phyloP scores from a whole-genome alignment of 2,329 filamentous ascomycete genomes.

The Botrytis cinerea region DNA sequence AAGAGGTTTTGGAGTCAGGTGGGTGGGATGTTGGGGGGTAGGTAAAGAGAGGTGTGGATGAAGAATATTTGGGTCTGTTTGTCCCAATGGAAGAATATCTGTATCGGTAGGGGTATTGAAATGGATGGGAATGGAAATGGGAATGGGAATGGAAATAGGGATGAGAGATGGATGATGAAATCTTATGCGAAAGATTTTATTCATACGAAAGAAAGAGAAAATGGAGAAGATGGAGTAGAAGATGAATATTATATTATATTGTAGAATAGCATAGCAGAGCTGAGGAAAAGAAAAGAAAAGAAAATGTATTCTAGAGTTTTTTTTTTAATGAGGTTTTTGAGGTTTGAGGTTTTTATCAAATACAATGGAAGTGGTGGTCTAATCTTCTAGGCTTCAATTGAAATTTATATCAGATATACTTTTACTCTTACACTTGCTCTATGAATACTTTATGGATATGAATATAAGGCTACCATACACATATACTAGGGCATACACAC shows the following conservation, averaged over 20 bases:
- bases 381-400: too few relatives aligned
- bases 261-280: background rate
- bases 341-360: background rate
- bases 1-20: conserved; percentile 72
- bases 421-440: too few relatives aligned
- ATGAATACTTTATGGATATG: too few relatives aligned
- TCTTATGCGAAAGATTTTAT: background rate
- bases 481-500: too few relatives aligned
- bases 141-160: background rate
- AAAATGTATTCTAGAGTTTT: background rate
- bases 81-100: background rate
- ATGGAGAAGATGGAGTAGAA: background rate
- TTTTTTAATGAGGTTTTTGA: background rate
- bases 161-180: background rate
- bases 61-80: background rate
- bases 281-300: background rate
- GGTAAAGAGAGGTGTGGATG: conserved; percentile 49
- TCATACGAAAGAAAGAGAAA: background rate
- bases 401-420: too few relatives aligned
- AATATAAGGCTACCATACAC: too few relatives aligned
- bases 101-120: background rate
- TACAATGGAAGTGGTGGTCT: too few relatives aligned
- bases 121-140: background rate
- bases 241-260: background rate
- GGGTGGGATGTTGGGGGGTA: conserved; percentile 79